These are phyloP conservation scores for Striga asiatica DNA, from an alignment of 257 asterid genomes.

Conservation along the genomic window DNA sequence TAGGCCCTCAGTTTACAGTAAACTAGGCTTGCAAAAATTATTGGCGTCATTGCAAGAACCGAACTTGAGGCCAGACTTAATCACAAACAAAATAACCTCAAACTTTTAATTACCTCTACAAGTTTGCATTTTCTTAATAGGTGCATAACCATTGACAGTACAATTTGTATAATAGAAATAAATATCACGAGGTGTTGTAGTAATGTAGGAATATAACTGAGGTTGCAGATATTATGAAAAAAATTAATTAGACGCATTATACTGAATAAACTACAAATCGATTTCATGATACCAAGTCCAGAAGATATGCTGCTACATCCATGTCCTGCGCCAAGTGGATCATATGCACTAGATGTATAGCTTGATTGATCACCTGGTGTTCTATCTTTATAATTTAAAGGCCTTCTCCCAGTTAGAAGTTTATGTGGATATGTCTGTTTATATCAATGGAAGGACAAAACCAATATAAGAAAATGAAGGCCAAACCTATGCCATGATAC, in stretches of 20 bases:
- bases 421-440: slow-evolving; percentile 78
- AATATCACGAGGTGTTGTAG: not conserved
- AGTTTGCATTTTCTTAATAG: not conserved
- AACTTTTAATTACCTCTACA: too few species aligned
- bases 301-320: slow-evolving; percentile 92
- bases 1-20: too few species aligned
- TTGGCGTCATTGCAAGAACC: not conserved
- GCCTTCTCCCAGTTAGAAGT: slow-evolving; percentile 86
- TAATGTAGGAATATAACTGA: not conserved
- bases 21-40: not conserved
- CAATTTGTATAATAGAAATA: too few species aligned
- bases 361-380: slow-evolving; percentile 26
- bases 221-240: not conserved
- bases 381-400: slow-evolving; percentile 19
- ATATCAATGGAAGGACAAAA: slow-evolving; percentile 9
- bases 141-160: too few species aligned
- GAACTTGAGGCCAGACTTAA: too few species aligned
- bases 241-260: not conserved
- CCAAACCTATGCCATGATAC: too few species aligned
- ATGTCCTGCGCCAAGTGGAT: slow-evolving; percentile 75
- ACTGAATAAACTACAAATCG: not conserved
- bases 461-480: too few species aligned
- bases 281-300: slow-evolving; percentile 81
- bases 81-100: too few species aligned
- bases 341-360: slow-evolving; percentile 29